These are phyloP conservation scores for Mycena epipterygia DNA, from an alignment of 768 basidiomycete species.

Conservation along the genomic window DNA sequence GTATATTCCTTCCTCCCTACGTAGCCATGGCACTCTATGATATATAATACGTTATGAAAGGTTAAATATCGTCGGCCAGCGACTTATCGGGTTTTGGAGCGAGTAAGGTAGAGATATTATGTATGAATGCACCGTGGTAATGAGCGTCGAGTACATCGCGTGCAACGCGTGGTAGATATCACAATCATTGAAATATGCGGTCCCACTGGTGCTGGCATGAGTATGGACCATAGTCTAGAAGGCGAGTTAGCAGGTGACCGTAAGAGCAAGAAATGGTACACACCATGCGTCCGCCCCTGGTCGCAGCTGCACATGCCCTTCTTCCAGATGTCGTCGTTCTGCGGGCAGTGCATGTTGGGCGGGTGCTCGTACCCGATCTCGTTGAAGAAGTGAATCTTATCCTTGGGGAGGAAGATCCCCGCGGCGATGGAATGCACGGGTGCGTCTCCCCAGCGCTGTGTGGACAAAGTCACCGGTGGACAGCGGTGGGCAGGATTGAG, in stretches of 20 bases:
- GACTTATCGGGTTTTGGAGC: no score
- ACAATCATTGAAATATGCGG: slow-evolving; percentile 31
- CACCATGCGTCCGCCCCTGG: slow-evolving; percentile 68
- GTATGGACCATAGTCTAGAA: slow-evolving; percentile 71
- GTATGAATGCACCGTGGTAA: no score
- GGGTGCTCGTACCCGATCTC: slow-evolving; percentile 58
- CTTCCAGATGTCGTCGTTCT: slow-evolving; percentile 48
- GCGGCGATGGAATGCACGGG: slow-evolving; percentile 82
- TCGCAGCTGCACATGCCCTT: slow-evolving; percentile 65
- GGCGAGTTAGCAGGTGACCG: neutral
- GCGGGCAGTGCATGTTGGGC: slow-evolving; percentile 66
- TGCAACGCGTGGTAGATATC: no score
- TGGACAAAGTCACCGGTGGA: slow-evolving; percentile 35
- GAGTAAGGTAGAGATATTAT: no score
- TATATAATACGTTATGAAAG: no score
- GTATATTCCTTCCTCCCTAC: no score
- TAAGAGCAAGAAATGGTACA: slow-evolving; percentile 34
- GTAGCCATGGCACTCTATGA: neutral
- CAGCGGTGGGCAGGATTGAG: neutral
- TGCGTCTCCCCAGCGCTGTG: slow-evolving; percentile 69
- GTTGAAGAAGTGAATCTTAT: slow-evolving; percentile 61
- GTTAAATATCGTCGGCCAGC: no score
- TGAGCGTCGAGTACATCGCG: no score
- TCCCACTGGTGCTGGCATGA: slow-evolving; percentile 72
- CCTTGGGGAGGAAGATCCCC: slow-evolving; percentile 68